Base-by-base conservation (phyloP, 1,139 yeast genomes). In the Saccharomyces hybrid region DNA sequence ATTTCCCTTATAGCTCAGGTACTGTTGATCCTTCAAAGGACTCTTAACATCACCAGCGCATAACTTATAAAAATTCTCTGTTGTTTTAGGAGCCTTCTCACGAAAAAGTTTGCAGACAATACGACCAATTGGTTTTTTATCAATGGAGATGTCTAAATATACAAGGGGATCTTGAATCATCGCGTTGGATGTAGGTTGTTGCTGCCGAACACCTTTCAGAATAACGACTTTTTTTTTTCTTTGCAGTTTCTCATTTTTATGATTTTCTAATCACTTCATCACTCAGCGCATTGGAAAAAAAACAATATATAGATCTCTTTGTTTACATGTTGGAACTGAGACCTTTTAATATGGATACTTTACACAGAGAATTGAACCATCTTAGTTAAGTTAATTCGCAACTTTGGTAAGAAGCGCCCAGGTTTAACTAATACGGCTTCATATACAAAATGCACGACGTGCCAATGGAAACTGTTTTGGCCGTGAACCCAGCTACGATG, bases 41-140 rank as follows among this genome's bases (percentile, higher is more conserved):
- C 65, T 59, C 26, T 38, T 38, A 20, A 16, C 44, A 30, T 71
- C 74, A 6, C 77, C 75, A 47, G 65, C 63, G 60, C 84, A 78
- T 23, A 84, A 66, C 26, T 69, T 67, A 3, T 75, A 62, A 62
- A 85, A 85, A 70, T 84, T 84, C 47, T 74, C 71, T 1, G 76
- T 65, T 0, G 91, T 76, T 54, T 75, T 74, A 3, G 95, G 95
- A 0, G 95, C 91, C 50, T 65, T 58, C 7, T 72, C 72, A 1
- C 59, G 59, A 53, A 68, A 76, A 25, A 88, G 74, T 65, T 86
- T 85, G 31, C 84, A 64, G 1, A 88, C 89, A 1, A 88, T 71
- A 55, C 96, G 74, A 0, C 96, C 96, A 1, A 75, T 62, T 1
- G 71, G 67, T 11, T 65, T 68, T 0, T 68, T 75, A 14, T 78